phyloP scores from a whole-genome alignment of 108 stramenopile genomes.

The Schizochytrium sp. region DNA sequence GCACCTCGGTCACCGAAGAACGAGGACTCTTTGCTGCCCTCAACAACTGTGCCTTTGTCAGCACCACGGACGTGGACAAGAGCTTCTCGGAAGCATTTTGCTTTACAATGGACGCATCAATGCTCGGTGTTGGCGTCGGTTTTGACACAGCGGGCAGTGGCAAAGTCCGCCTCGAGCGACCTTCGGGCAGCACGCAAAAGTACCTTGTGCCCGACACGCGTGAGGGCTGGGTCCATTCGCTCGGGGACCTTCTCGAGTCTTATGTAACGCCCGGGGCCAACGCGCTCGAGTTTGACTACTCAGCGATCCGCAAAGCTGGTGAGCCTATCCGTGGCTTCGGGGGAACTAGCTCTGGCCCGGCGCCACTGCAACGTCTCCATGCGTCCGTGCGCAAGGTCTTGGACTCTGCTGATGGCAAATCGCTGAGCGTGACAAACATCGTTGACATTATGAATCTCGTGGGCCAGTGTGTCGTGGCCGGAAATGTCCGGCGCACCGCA shows the following conservation, averaged over 20 bases:
- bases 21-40: slow-evolving; percentile 47
- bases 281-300: slow-evolving; percentile 31
- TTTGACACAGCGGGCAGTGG: slow-evolving; percentile 46
- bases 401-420: slow-evolving; percentile 20
- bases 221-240: slow-evolving; percentile 47
- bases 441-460: slow-evolving; percentile 54
- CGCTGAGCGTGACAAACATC: slow-evolving; percentile 38
- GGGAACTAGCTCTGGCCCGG: slow-evolving; percentile 42
- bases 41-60: slow-evolving; percentile 56
- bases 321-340: slow-evolving; percentile 48
- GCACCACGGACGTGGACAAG: slow-evolving; percentile 27
- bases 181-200: not conserved
- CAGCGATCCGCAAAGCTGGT: slow-evolving; percentile 37
- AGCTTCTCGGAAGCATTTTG: slow-evolving; percentile 45
- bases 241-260: slow-evolving; percentile 31
- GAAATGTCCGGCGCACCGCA: slow-evolving; percentile 50
- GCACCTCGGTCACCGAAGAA: slow-evolving; percentile 46
- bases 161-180: not conserved
- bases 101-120: slow-evolving; percentile 52
- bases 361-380: slow-evolving; percentile 29
- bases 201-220: slow-evolving; percentile 41
- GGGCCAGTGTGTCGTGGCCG: slow-evolving; percentile 44
- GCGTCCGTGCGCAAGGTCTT: slow-evolving; percentile 20
- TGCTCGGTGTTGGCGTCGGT: slow-evolving; percentile 54
- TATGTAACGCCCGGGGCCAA: slow-evolving; percentile 24